These are phyloP conservation scores for Cyclotella cryptica DNA, from an alignment of 108 stramenopile species.

Conservation along the genomic window DNA sequence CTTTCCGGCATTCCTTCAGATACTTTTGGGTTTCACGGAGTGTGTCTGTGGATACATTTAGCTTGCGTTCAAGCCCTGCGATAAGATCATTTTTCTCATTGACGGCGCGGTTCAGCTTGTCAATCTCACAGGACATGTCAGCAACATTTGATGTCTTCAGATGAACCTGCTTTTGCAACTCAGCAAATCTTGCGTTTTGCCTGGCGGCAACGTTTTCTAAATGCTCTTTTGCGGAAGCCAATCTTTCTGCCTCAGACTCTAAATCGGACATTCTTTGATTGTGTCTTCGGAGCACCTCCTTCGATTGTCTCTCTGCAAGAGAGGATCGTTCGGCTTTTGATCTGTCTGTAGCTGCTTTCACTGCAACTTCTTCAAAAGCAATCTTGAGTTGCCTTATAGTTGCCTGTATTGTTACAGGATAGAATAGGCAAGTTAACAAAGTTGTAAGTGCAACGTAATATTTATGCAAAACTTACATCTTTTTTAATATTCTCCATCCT, in stretches of 20 bases:
- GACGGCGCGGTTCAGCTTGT: not conserved
- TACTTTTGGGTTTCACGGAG: constrained; percentile 23
- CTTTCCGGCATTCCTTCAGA: constrained; percentile 17
- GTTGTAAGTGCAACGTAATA: no score
- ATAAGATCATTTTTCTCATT: constrained; percentile 32
- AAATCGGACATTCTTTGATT: constrained; percentile 20
- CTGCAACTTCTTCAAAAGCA: constrained; percentile 44
- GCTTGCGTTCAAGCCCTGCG: constrained; percentile 13
- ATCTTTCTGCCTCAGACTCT: constrained; percentile 12
- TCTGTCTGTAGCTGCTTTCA: constrained; percentile 36
- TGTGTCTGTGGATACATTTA: constrained; percentile 34
- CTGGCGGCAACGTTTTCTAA: constrained; percentile 10
- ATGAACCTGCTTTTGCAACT: constrained; percentile 5
- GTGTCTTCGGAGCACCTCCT: constrained; percentile 33
- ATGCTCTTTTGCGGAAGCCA: not conserved
- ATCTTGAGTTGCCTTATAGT: constrained; percentile 43
- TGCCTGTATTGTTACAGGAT: constrained; percentile 13
- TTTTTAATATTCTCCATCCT: constrained; percentile 31
- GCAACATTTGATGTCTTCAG: constrained; percentile 14
- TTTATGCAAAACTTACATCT: constrained; percentile 27
- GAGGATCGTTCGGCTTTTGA: constrained; percentile 37
- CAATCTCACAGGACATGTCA: constrained; percentile 2
- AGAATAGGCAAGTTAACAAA: not conserved
- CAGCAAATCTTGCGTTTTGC: not conserved
- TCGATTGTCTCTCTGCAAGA: constrained; percentile 31